Evolutionary conservation across 169 alveolate species (phyloP).

Genomic region (Haemoproteus tartakovskyi): DNA sequence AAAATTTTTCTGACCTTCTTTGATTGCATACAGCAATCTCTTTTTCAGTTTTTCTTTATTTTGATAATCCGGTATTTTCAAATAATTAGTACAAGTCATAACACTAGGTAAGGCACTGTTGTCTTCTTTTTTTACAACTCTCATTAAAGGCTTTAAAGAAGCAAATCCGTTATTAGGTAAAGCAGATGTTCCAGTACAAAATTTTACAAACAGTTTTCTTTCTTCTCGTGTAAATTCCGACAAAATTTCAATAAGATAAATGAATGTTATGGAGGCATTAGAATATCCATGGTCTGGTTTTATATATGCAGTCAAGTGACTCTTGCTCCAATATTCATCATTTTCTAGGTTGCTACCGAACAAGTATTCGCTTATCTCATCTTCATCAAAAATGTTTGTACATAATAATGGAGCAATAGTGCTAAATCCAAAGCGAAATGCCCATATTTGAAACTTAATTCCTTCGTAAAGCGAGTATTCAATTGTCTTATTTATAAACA

Average conservation of each 20-base stretch:
- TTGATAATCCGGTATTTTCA: conserved; percentile 91
- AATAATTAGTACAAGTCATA: conserved; percentile 93
- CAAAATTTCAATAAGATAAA: conserved; percentile 75
- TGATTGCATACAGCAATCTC: conserved; percentile 86
- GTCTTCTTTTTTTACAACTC: conserved; percentile 83
- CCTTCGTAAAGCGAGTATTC: conserved; percentile 71
- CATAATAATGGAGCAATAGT: conserved; percentile 71
- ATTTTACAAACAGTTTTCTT: conserved; percentile 81
- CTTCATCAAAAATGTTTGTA: conserved; percentile 69
- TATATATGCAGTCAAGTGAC: conserved; percentile 78
- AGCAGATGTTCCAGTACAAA: conserved; percentile 92
- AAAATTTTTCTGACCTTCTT: conserved; percentile 88
- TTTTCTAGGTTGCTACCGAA: conserved; percentile 69
- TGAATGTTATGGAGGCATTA: conserved; percentile 68
- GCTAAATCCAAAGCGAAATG: conserved; percentile 77
- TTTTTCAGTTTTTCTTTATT: conserved; percentile 79
- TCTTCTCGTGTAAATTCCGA: conserved; percentile 74
- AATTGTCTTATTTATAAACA: conserved; percentile 66
- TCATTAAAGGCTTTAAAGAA: conserved; percentile 86
- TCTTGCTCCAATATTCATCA: conserved; percentile 71
- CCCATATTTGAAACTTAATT: conserved; percentile 69
- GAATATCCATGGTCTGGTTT: conserved; percentile 89
- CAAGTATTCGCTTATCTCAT: conserved; percentile 66
- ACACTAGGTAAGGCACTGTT: conserved; percentile 86
- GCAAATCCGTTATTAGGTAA: conserved; percentile 93